Base-by-base conservation (phyloP, 257 asterid species). In the Salvia hispanica region DNA sequence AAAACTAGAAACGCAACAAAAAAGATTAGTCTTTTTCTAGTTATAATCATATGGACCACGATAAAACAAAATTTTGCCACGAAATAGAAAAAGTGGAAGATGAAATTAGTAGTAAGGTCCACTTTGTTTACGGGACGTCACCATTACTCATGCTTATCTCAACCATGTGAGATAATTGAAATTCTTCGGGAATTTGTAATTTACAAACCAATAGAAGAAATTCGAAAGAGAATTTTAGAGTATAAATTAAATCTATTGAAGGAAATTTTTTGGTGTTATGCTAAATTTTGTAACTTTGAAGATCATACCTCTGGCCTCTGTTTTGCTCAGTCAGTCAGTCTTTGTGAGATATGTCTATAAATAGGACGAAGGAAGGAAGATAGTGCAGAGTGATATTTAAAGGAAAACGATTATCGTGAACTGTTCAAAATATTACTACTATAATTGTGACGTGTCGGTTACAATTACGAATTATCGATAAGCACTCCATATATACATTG, bases 91-190 rank as follows among this genome's bases (percentile, higher is more conserved):
- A 57, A 36, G 42, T 15, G 10, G 33, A 58, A 57, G 63, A 55
- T 16, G 59, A 69, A 70, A 70, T 70, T 60, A 60, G 75, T 28
- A 18, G 12, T 47, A 59, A 25, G 48, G 68, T 70, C 69, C 69
- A 70, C 62, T 31, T n/a, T 59, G 16, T 48, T 70, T 45, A 2
- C 2, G 53, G 44, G 6, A 63, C 76, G 71, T 63, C 76, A 72
- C 65, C 66, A 53, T 63, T 63, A 64, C 71, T 63, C 71, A 9
- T 72, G 71, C 71, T 54, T 63, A 63, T 72, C 76, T 52, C 66
- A 45, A 58, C 18, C 55, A 50, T 52, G 62, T 42, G 47, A 4
- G 15, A 47, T 18, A 16, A 31, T 67, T 66, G 34, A 53, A 40
- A 34, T 66, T 44, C 11, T 28, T 31, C 61, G 13, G 0, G 5